Conservation (phyloP, 164 flowering plant species). For the Kalanchoe fedtschenkoi region DNA sequence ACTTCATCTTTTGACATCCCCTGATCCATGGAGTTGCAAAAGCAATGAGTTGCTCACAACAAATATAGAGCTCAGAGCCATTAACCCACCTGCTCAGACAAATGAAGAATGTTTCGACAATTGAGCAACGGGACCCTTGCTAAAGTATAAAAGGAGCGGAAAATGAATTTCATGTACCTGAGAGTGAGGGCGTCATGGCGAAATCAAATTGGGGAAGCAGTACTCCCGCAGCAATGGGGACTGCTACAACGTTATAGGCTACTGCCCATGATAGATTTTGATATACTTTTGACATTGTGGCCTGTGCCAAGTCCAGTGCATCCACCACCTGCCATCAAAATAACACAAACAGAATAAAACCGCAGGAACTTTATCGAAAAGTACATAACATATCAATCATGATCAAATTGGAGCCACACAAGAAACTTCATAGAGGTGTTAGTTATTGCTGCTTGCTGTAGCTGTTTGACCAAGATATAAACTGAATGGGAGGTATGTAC, state of each 20-base stretch:
- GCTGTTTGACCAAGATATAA: neutral
- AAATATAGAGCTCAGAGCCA: slow-evolving; percentile 91
- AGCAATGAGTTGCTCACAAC: slow-evolving; percentile 88
- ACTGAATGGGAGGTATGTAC: slow-evolving; percentile 19
- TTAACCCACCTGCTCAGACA: slow-evolving; percentile 58
- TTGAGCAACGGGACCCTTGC: neutral
- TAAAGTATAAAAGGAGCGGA: neutral
- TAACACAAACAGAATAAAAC: neutral
- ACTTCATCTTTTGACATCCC: slow-evolving; percentile 9
- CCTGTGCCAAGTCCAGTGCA: slow-evolving; percentile 76
- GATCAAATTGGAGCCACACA: neutral
- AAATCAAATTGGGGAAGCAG: slow-evolving; percentile 80
- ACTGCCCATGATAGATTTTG: slow-evolving; percentile 93
- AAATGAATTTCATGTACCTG: slow-evolving; percentile 33
- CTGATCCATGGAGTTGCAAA: slow-evolving; percentile 49
- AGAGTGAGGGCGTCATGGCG: slow-evolving; percentile 96
- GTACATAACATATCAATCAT: neutral
- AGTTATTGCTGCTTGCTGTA: too few relatives aligned
- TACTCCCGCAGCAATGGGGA: slow-evolving; percentile 89
- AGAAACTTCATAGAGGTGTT: neutral
- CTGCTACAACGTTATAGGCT: slow-evolving; percentile 77
- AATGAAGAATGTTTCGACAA: neutral
- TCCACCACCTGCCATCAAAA: slow-evolving; percentile 54
- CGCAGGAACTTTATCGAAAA: neutral
- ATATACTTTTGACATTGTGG: slow-evolving; percentile 86